These are phyloP conservation scores for Avicennia marina DNA, from an alignment of 257 asterid species.

Conservation along the genomic window DNA sequence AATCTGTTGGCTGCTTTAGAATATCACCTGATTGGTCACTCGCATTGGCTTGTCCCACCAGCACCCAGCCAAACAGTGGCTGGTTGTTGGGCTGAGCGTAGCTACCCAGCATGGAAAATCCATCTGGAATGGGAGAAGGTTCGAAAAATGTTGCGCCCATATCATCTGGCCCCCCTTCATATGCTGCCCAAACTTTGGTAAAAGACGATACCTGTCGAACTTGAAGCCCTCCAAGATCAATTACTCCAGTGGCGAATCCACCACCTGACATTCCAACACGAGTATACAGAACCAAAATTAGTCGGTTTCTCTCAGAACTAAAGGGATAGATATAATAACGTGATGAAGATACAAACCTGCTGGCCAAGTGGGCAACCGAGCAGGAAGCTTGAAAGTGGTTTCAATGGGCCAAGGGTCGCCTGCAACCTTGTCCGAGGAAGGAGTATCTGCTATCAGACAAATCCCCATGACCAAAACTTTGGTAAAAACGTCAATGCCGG, in stretches of 20 bases:
- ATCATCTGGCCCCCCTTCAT: slow-evolving; percentile 48
- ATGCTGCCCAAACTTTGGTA: slow-evolving; percentile 40
- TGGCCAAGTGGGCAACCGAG: slow-evolving; percentile 62
- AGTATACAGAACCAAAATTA: neutral
- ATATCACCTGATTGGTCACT: slow-evolving; percentile 32
- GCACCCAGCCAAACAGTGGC: slow-evolving; percentile 61
- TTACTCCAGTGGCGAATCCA: slow-evolving; percentile 49
- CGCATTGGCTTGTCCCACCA: slow-evolving; percentile 51
- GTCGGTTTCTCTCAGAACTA: too few relatives aligned
- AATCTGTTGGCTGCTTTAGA: too few relatives aligned
- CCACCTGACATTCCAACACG: slow-evolving; percentile 41
- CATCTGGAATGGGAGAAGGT: slow-evolving; percentile 76
- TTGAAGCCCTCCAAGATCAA: slow-evolving; percentile 75
- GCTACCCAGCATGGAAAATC: slow-evolving; percentile 73
- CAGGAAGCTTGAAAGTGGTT: slow-evolving; percentile 57
- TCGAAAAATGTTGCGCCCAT: slow-evolving; percentile 73
- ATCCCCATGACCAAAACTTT: too few relatives aligned
- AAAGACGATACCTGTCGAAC: slow-evolving; percentile 49
- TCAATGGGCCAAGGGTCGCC: slow-evolving; percentile 46
- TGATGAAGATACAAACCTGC: slow-evolving; percentile 28
- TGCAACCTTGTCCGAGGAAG: too few relatives aligned
- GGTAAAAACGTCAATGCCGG: too few relatives aligned
- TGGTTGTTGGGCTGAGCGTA: slow-evolving; percentile 69
- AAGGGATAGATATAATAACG: too few relatives aligned
- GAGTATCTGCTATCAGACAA: too few relatives aligned